Evolutionary conservation across 2,329 filamentous ascomycete species (phyloP), one percentile per base, ranked within the genome.

Genomic region (Aspergillus neotritici): DNA sequence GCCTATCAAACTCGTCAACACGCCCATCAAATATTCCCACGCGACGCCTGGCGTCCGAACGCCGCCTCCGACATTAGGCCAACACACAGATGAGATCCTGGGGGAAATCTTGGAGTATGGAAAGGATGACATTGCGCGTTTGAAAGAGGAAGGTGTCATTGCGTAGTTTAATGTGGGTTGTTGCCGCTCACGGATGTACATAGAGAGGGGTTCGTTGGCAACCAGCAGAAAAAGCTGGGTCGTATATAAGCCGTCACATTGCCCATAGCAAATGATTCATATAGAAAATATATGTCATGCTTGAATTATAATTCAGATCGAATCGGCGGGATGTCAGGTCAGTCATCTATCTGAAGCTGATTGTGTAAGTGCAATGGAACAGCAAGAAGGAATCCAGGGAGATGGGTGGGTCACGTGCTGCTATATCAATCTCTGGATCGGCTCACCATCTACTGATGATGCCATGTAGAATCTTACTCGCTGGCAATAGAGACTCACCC

Each of bases 11-110:
- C 72, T 98, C 60, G 84, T 98, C 41, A 96, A 94, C 59, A 94
- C 89, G 1, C 93, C 93, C 0, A 83, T 98, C 46, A 98, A 98
- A 65, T 94, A 89, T 65, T 95, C 89, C 4, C 82, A 90, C 53
- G 86, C 84, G 17, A 82, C 78, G 53, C 88, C 90, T 0, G 78
- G 80, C 3, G 81, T 94, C 31, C 76, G 91, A 29, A 84, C 75
- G 3, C 79, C 86, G 17, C 93, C 93, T 13, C 93, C 93, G 1
- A 86, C 84, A 6, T 69, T 98, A 29, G 93, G 90, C 0, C 81
- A 95, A 67, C 88, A 95, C 65, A 95, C 89, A 0, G 75, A 87
- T 52, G 86, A 93, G 63, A 76, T 95, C 4, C 65, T 95, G 45
- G 62, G 65, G 14, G 75, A 78, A 16, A 61, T 88, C 15, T 66